Evolutionary conservation across 176 grass and related monocot genomes (phyloP).

Genomic region (Rhynchospora tenuis): DNA sequence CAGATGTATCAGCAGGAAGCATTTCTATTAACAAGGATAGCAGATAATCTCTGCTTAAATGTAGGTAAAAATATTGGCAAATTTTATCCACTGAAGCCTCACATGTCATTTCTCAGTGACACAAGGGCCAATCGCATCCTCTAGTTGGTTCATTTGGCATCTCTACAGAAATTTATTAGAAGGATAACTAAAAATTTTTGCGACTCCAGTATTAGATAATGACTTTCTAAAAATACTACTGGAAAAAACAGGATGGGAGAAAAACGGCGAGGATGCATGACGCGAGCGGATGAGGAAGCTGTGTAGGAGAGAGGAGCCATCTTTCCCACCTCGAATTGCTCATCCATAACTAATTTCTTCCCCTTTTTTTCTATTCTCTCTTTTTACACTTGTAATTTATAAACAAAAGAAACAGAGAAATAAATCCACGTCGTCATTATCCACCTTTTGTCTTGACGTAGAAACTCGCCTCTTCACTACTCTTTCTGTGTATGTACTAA

Average conservation of each 20-base stretch:
- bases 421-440: slow-evolving; percentile 21
- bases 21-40: too few species aligned
- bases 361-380: neutral
- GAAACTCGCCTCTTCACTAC: slow-evolving; percentile 2
- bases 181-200: slow-evolving; percentile 6
- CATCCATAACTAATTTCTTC: slow-evolving; percentile 33
- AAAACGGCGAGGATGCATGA: slow-evolving; percentile 20
- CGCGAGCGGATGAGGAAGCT: slow-evolving; percentile 62
- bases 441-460: slow-evolving; percentile 30
- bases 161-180: neutral
- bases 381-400: neutral
- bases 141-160: slow-evolving; percentile 4
- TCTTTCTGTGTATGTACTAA: neutral
- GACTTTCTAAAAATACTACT: neutral
- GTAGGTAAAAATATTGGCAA: neutral
- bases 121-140: slow-evolving; percentile 2
- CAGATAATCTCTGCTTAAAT: neutral
- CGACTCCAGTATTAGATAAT: slow-evolving; percentile 29
- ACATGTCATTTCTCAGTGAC: neutral
- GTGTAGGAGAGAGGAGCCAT: slow-evolving; percentile 52
- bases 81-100: neutral
- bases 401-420: neutral
- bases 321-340: slow-evolving; percentile 45
- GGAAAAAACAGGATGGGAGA: neutral
- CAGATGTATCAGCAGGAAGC: too few species aligned